Base-by-base conservation (phyloP, 78 protist genomes). In the Ministeria vibrans region DNA sequence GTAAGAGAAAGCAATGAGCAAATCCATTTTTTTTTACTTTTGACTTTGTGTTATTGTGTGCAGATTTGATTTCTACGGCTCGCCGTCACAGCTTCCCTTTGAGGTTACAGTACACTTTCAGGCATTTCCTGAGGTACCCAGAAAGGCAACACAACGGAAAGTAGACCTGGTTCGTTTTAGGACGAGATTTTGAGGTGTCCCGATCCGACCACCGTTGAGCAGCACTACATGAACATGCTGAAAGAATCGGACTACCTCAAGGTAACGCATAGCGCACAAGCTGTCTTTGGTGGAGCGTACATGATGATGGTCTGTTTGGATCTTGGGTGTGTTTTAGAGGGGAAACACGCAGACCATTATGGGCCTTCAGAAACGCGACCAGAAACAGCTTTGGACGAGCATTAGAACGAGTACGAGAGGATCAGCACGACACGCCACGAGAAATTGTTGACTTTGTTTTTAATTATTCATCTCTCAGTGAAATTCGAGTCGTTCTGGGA, bases 51-150 rank as follows among this genome's bases (percentile, higher is more conserved):
- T n/a, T n/a, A n/a, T n/a, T n/a, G n/a, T n/a, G n/a, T n/a, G n/a
- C n/a, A n/a, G n/a, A n/a, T 72, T 46, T 38, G 77, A 72, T 61
- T 38, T 42, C 36, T 27, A 38, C 62, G 53, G 77, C 5, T 30
- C 41, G 11, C 39, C 46, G 44, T 44, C 53, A 36, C 61, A 72
- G 36, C 53, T 72, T 15, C 77, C 77, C 20, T 72, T 53, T 53
- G 32, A 2, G 45, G 18, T 72, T 0, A 72, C 77, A 1, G 61
- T 72, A 30, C 77, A 72, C 39, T 44, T 72, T 30, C 77, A 44
- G 15, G 77, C 63, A 13, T 72, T 72, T 38, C 77, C 77, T 13
- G 77, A 44, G n/a, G n/a, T n/a, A n/a, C n/a, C n/a, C n/a, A n/a
- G n/a, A n/a, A n/a, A n/a, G n/a, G n/a, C n/a, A n/a, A n/a, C n/a